Evolutionary conservation across 345 rosid genomes (phyloP), one percentile per base, ranked within the genome.

Genomic region (Dipteronia dyeriana): DNA sequence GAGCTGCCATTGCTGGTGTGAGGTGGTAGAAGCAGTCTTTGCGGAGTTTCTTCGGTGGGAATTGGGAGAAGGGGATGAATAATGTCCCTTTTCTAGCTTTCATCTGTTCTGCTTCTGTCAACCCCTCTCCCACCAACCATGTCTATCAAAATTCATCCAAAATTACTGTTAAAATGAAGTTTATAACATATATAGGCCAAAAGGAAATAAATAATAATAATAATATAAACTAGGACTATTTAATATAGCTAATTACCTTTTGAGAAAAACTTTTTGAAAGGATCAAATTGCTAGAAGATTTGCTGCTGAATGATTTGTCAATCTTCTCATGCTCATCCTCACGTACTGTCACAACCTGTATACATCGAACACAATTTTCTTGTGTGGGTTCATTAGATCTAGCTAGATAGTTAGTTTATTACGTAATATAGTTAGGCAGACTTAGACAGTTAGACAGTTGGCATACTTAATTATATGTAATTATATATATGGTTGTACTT

Each of bases 31-130:
- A 69, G 81, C 94, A 91, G 76, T 91, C 88, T 7, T 78, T 82
- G 10, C 93, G 80, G 20, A 71, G 0, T 78, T 85, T 71, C 38
- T 71, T 82, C 0, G 85, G 90, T 56, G 96, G 92, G 62, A 91
- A 86, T 5, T 86, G 93, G 2, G 96, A 86, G 82, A 89, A 86
- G 2, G 98, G 97, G 72, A 93, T 83, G 75, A 90, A 91, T 0
- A 79, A 5, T 7, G 97, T 87, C 76, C 93, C 91, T 76, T 80
- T 66, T 60, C 67, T 60, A 14, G 97, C 97, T 78, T 85, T 83
- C 73, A 51, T 73, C 29, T 91, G 94, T 14, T 91, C 91, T 54
- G 86, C 81, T 63, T 80, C 79, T 5, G 64, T 84, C 68, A 90
- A 47, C 22, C 84, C 89, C 54, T 85, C 89, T 65, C 91, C 96